These are phyloP conservation scores for Termitomyces sp. DNA, from an alignment of 768 basidiomycete species.

Conservation along the genomic window DNA sequence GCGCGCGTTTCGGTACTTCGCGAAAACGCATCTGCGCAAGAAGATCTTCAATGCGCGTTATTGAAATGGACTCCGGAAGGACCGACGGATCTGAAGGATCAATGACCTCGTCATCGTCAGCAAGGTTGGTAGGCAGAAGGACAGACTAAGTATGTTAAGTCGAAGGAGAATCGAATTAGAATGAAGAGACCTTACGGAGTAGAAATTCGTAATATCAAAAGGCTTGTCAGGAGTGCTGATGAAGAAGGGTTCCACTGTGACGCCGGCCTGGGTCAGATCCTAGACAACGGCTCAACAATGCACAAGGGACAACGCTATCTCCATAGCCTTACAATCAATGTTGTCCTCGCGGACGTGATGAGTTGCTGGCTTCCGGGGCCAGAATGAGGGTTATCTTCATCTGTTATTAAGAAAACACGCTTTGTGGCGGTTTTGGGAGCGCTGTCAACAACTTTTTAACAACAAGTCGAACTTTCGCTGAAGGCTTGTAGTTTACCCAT, in stretches of 20 bases:
- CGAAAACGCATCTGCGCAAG: conserved; percentile 76
- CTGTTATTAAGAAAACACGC: conserved; percentile 88
- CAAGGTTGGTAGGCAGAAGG: conserved; percentile 45
- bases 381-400: conserved; percentile 75
- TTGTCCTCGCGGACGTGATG: conserved; percentile 64
- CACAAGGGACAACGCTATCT: neutral
- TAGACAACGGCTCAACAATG: conserved; percentile 21
- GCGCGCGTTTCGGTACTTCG: conserved; percentile 77
- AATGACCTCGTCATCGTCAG: conserved; percentile 43
- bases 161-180: neutral
- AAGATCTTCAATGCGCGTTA: conserved; percentile 72
- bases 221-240: conserved; percentile 61
- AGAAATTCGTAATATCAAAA: conserved; percentile 75
- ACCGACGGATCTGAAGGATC: conserved; percentile 32
- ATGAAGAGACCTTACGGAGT: conserved; percentile 42
- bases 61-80: conserved; percentile 66
- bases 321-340: conserved; percentile 43
- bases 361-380: conserved; percentile 52
- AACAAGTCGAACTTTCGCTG: neutral
- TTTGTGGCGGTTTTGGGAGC: conserved; percentile 88
- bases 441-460: conserved; percentile 27
- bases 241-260: conserved; percentile 84
- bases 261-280: conserved; percentile 80
- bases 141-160: conserved; percentile 41
- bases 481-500: conserved; percentile 47